These are phyloP conservation scores for Mimosa bimucronata DNA, from an alignment of 306 rosid genomes.

Conservation along the genomic window DNA sequence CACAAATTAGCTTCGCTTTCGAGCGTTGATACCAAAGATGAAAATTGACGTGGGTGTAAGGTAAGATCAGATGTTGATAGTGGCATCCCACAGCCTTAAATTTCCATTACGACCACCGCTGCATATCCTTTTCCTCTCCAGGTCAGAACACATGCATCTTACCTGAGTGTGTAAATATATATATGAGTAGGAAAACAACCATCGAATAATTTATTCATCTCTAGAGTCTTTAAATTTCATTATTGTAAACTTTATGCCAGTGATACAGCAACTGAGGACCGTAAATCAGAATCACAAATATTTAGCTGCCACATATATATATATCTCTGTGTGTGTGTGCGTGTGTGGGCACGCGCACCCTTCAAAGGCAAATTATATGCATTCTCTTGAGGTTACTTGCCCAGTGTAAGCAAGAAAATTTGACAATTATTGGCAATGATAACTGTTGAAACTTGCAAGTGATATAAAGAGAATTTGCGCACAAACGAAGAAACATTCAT, in stretches of 20 bases:
- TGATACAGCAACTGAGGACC: conserved; percentile 14
- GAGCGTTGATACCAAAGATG: conserved; percentile 18
- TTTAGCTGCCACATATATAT: conserved; percentile 21
- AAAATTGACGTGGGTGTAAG: conserved; percentile 18
- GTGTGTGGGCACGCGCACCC: too few species aligned
- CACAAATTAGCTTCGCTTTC: conserved; percentile 22
- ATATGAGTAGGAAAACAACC: conserved; percentile 26
- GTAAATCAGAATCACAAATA: conserved; percentile 17
- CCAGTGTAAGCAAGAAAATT: conserved; percentile 7
- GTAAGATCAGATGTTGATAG: conserved; percentile 72
- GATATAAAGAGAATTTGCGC: conserved; percentile 9
- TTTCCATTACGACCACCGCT: conserved; percentile 96
- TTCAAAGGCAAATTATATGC: conserved; percentile 20
- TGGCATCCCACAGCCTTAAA: conserved; percentile 98
- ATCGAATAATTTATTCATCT: background rate
- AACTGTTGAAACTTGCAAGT: conserved; percentile 18
- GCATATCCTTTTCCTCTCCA: conserved; percentile 97
- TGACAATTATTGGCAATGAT: conserved; percentile 9
- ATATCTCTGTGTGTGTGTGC: too few species aligned
- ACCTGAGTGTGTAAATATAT: conserved; percentile 48
- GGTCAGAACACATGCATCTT: conserved; percentile 81
- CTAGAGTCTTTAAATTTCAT: background rate
- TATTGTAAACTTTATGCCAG: conserved; percentile 1
- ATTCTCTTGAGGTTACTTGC: conserved; percentile 7
- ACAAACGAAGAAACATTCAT: conserved; percentile 13